A percentile compares a stretch with the other conserved stretches of the same genome.
Evolutionary conservation across 2,329 filamentous ascomycete genomes (phyloP).

Genomic region (Hymenoscyphus albidus): DNA sequence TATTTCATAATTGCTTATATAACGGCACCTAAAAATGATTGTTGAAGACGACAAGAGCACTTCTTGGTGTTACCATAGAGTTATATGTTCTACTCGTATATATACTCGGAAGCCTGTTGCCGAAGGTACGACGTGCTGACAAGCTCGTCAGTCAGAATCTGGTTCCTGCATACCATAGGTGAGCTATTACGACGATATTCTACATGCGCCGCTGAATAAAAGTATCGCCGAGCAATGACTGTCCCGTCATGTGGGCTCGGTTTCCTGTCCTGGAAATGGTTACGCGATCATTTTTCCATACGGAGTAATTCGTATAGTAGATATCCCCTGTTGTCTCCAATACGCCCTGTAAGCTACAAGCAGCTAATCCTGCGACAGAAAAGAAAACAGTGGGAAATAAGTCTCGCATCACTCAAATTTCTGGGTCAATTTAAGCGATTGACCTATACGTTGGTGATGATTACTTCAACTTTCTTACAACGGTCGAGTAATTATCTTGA

Average conservation of each 20-base stretch:
- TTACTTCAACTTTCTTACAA: too few relatives aligned
- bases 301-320: neutral
- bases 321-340: too few relatives aligned
- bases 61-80: neutral
- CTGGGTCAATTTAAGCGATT: too few relatives aligned
- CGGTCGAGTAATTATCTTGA: too few relatives aligned
- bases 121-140: neutral
- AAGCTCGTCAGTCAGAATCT: neutral
- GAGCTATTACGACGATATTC: neutral
- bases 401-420: too few relatives aligned
- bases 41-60: neutral
- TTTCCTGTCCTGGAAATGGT: neutral
- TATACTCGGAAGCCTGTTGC: neutral
- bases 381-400: too few relatives aligned
- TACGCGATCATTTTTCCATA: neutral
- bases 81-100: neutral
- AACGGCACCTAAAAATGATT: neutral
- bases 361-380: too few relatives aligned
- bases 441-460: too few relatives aligned
- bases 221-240: neutral
- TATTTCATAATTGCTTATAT: neutral
- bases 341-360: too few relatives aligned
- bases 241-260: neutral
- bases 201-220: neutral
- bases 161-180: neutral